phyloP scores from a whole-genome alignment of 495 filamentous ascomycete genomes.

The Annulohypoxylon stygium region DNA sequence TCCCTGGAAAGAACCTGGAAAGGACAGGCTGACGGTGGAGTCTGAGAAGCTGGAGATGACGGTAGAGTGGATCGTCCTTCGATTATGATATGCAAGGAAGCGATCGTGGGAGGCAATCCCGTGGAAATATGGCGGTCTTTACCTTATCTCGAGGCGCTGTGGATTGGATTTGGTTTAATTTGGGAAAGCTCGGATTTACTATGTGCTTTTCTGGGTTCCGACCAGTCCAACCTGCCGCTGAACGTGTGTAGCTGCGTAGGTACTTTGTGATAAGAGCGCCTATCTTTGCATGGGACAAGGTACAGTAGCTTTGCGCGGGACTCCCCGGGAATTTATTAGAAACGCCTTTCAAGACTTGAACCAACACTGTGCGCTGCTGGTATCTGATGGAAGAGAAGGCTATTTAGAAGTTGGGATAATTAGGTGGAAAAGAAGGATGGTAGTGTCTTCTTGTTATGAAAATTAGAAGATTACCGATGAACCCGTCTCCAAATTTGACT shows the following conservation, averaged over 20 bases:
- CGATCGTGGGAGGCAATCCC: conserved; percentile 45
- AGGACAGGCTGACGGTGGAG: conserved; percentile 39
- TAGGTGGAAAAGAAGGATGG: background rate
- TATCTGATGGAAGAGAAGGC: conserved; percentile 1
- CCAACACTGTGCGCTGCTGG: conserved; percentile 23
- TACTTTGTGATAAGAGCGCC: conserved; percentile 42
- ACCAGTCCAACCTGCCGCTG: background rate
- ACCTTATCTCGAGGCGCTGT: conserved; percentile 36
- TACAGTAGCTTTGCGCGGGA: conserved; percentile 29
- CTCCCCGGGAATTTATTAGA: conserved; percentile 26
- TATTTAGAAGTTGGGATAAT: background rate
- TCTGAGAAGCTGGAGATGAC: conserved; percentile 41
- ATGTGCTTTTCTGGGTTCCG: background rate
- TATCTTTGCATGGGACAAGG: conserved; percentile 27
- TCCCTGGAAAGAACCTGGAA: conserved; percentile 48
- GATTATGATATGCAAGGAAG: conserved; percentile 50
- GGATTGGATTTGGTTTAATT: conserved; percentile 35
- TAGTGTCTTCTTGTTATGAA: conserved; percentile 3
- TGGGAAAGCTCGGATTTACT: conserved; percentile 29
- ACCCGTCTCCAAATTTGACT: conserved; percentile 21
- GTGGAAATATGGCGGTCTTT: conserved; percentile 29
- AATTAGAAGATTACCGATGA: background rate
- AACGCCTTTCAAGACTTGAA: conserved; percentile 2
- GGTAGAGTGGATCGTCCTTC: conserved; percentile 43
- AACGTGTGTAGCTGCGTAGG: conserved; percentile 4